A percentile compares a stretch with the other conserved stretches of the same genome.
Conservation (phyloP, 1,284 basidiomycete species). For the Stygiomarasmius scandens region DNA sequence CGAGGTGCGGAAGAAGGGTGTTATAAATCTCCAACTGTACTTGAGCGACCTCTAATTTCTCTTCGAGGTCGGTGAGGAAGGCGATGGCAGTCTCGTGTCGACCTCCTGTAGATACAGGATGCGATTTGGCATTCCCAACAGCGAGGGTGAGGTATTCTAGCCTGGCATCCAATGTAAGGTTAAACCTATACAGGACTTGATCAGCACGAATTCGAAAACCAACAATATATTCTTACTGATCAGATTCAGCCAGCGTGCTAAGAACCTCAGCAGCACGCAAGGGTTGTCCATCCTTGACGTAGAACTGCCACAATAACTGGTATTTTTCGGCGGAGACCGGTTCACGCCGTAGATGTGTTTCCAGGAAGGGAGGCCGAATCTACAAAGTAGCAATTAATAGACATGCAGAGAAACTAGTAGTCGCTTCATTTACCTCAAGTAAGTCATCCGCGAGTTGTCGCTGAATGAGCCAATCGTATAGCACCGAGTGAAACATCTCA, state of each 20-base stretch:
- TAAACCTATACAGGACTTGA: conserved; percentile 50
- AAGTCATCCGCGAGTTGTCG: conserved; percentile 85
- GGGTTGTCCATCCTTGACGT: conserved; percentile 88
- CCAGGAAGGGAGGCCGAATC: conserved; percentile 85
- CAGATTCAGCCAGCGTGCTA: conserved; percentile 84
- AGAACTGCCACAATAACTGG: conserved; percentile 96
- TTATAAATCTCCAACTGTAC: conserved; percentile 91
- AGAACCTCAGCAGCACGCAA: conserved; percentile 88
- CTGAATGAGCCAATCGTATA: conserved; percentile 93
- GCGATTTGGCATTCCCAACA: conserved; percentile 94
- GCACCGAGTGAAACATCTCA: conserved; percentile 90
- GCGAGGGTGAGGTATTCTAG: conserved; percentile 92
- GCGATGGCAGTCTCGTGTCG: conserved; percentile 85
- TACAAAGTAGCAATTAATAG: conserved; percentile 30
- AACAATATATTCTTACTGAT: conserved; percentile 56
- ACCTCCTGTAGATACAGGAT: conserved; percentile 76
- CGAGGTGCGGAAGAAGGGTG: conserved; percentile 60
- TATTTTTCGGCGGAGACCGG: conserved; percentile 83
- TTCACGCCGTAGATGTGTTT: conserved; percentile 83
- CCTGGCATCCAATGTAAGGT: conserved; percentile 70
- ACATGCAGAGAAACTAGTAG: not conserved
- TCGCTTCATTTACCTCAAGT: conserved; percentile 67
- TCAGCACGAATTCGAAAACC: conserved; percentile 3
- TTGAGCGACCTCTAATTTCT: conserved; percentile 95
- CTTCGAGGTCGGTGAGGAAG: conserved; percentile 91